Conservation (phyloP, 768 basidiomycete genomes). For the Mycena vulgaris region DNA sequence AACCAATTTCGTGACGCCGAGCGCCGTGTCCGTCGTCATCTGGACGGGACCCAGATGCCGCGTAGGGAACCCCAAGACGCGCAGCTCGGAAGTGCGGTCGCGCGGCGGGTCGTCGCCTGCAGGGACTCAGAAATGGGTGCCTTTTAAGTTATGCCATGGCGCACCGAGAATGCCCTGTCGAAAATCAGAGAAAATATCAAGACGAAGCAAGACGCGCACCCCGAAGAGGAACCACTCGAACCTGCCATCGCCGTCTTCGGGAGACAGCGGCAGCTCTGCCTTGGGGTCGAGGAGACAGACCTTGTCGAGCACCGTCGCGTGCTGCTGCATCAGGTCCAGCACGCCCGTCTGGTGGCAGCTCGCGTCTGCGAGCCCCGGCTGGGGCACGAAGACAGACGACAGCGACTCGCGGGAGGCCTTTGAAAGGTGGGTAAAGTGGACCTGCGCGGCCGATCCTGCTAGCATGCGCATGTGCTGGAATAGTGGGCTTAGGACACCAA, state of each 20-base stretch:
- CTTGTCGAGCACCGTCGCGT: constrained; percentile 59
- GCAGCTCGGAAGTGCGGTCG: constrained; percentile 92
- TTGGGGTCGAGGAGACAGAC: constrained; percentile 97
- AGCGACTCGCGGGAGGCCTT: constrained; percentile 75
- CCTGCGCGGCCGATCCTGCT: constrained; percentile 73
- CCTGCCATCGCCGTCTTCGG: constrained; percentile 80
- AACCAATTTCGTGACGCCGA: constrained; percentile 90
- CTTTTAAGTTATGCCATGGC: no score
- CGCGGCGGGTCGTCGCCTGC: constrained; percentile 96
- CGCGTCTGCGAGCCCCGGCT: constrained; percentile 52
- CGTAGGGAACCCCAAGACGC: constrained; percentile 87
- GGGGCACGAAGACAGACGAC: constrained; percentile 46
- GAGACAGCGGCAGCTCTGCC: constrained; percentile 76
- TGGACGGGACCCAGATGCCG: constrained; percentile 91
- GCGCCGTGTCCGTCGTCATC: constrained; percentile 99
- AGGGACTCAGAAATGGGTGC: constrained; percentile 18
- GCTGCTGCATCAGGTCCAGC: constrained; percentile 68
- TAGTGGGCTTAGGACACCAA: neutral
- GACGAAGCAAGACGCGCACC: neutral
- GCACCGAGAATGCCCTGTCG: constrained; percentile 32
- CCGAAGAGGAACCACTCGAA: constrained; percentile 96
- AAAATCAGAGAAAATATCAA: neutral
- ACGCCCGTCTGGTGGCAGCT: constrained; percentile 68
- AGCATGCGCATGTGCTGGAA: constrained; percentile 87
- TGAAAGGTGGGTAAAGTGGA: constrained; percentile 93